phyloP scores from a whole-genome alignment of 2,329 filamentous ascomycete genomes.

The Aspergillus intermedius region DNA sequence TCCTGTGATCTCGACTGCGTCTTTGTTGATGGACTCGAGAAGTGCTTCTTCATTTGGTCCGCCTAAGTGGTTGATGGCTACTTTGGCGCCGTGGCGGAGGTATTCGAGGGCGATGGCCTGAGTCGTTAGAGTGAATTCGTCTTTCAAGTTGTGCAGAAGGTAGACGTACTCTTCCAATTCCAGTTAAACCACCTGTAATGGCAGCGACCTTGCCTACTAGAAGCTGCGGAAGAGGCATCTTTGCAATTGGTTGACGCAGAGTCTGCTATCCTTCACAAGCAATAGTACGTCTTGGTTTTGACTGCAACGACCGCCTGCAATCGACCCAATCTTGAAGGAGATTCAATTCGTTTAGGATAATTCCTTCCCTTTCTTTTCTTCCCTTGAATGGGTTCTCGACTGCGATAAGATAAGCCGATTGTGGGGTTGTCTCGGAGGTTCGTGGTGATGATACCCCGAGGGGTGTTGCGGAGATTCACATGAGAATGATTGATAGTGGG shows the following conservation, averaged over 20 bases:
- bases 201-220: slow-evolving; percentile 71
- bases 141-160: no score
- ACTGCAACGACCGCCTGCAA: no score
- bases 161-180: slow-evolving; percentile 60
- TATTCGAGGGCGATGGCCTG: slow-evolving; percentile 73
- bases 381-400: slow-evolving; percentile 1
- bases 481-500: no score
- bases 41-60: slow-evolving; percentile 23
- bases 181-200: slow-evolving; percentile 80
- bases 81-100: slow-evolving; percentile 67
- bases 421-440: slow-evolving; percentile 18
- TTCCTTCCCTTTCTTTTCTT: neutral
- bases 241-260: no score
- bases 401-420: slow-evolving; percentile 15
- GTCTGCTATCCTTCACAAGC: no score
- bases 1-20: slow-evolving; percentile 22
- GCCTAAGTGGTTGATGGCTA: slow-evolving; percentile 74
- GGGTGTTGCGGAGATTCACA: neutral
- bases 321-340: no score
- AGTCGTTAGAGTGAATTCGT: neutral
- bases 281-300: no score
- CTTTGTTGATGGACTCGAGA: slow-evolving; percentile 24
- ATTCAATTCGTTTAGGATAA: no score
- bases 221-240: slow-evolving; percentile 41
- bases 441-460: slow-evolving; percentile 28